A percentile compares a stretch with the other conserved stretches of the same genome.
Conservation (phyloP, 129 eudicot genomes). For the Ambrosia artemisiifolia region DNA sequence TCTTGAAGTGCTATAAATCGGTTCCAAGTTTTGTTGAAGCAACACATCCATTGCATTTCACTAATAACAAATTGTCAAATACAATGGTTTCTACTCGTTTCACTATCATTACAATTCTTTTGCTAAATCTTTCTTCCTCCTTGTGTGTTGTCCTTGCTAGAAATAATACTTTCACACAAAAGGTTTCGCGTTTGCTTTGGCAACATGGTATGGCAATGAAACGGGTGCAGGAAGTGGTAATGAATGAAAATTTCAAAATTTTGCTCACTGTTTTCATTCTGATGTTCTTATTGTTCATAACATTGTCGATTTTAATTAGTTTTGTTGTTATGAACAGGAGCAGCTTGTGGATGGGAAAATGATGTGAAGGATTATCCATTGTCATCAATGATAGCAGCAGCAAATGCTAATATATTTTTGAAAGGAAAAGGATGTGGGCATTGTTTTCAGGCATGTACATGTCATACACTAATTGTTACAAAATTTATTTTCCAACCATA, state of each 20-base stretch:
- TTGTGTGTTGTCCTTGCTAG: background rate
- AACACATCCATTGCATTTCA: background rate
- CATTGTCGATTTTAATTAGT: background rate
- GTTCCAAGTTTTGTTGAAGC: background rate
- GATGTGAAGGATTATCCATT: constrained; percentile 28
- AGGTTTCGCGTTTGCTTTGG: constrained; percentile 18
- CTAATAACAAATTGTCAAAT: too few species aligned
- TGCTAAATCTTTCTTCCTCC: background rate
- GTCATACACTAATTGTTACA: too few species aligned
- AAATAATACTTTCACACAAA: background rate
- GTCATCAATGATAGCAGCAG: constrained; percentile 33
- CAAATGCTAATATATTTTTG: constrained; percentile 27
- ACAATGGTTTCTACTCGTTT: constrained; percentile 18
- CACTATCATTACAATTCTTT: background rate
- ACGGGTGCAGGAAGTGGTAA: background rate
- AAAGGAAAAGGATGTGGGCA: constrained; percentile 41
- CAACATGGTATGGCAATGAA: constrained; percentile 35
- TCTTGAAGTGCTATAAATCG: constrained; percentile 10
- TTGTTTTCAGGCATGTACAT: constrained; percentile 24
- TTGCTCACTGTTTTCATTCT: background rate
- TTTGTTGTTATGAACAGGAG: constrained; percentile 11
- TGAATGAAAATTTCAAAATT: too few species aligned
- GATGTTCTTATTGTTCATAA: background rate
- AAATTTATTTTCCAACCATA: background rate
- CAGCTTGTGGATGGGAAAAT: constrained; percentile 39